phyloP scores from a whole-genome alignment of 768 basidiomycete species.

The Tephrocybe sp. region DNA sequence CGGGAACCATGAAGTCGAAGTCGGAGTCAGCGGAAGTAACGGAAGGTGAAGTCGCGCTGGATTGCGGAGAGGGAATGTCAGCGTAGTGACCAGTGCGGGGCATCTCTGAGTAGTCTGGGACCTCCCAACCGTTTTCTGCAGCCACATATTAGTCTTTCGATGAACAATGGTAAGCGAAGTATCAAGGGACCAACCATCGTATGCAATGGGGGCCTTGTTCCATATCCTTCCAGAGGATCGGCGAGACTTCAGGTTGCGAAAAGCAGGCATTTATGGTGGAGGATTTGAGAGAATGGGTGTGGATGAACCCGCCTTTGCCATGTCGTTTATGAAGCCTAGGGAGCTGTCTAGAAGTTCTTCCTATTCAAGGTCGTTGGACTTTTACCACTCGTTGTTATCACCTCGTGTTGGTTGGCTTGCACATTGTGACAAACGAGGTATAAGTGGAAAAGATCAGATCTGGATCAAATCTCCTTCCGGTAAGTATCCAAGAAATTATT shows the following conservation, averaged over 20 bases:
- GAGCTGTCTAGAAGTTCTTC: slow-evolving; percentile 14
- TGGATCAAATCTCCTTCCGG: slow-evolving; percentile 10
- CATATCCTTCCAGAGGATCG: slow-evolving; percentile 24
- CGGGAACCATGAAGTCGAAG: slow-evolving; percentile 5
- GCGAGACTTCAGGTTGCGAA: slow-evolving; percentile 22
- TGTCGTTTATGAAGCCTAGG: slow-evolving; percentile 20
- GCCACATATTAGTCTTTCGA: neutral
- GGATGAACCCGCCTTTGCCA: slow-evolving; percentile 6
- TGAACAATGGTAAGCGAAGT: neutral
- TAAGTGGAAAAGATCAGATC: slow-evolving; percentile 16
- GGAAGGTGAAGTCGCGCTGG: slow-evolving; percentile 13
- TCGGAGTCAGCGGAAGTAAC: slow-evolving; percentile 10
- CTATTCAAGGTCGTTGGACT: slow-evolving; percentile 23
- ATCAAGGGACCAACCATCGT: slow-evolving; percentile 21
- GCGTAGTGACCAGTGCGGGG: neutral
- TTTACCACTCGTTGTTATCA: slow-evolving; percentile 27
- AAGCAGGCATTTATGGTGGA: slow-evolving; percentile 24
- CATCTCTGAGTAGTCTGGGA: neutral
- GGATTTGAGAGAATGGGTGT: slow-evolving; percentile 2
- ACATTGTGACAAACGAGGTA: slow-evolving; percentile 14
- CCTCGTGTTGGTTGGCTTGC: slow-evolving; percentile 25
- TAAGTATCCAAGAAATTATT: neutral
- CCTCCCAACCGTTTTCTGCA: slow-evolving; percentile 23
- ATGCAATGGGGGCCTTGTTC: slow-evolving; percentile 18
- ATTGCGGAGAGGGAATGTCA: slow-evolving; percentile 10